These are phyloP conservation scores for Colletotrichum sp. DNA, from an alignment of 2,329 filamentous ascomycete genomes.

Conservation along the genomic window DNA sequence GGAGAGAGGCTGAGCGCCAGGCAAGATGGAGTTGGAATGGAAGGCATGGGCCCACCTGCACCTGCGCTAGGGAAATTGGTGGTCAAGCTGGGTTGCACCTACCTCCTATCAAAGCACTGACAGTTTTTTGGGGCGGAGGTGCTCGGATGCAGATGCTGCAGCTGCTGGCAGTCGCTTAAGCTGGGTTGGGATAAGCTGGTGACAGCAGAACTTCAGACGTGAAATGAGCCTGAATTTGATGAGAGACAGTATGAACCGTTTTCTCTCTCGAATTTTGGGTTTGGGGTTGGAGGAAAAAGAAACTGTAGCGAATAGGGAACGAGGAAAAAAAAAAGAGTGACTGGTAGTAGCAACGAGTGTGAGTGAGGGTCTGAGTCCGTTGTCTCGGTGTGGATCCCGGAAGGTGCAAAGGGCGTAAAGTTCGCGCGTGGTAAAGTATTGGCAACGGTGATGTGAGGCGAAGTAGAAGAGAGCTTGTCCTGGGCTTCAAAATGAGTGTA, in stretches of 20 bases:
- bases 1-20: conserved; percentile 19
- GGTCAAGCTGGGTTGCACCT: conserved; percentile 10
- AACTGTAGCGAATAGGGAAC: background rate
- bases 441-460: background rate
- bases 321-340: background rate
- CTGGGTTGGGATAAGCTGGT: background rate
- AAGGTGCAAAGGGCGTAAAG: background rate
- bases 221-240: background rate
- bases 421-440: background rate
- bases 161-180: background rate
- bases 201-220: background rate
- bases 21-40: conserved; percentile 17
- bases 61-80: conserved; percentile 20
- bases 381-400: background rate
- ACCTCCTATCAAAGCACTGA: conserved; percentile 20
- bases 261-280: background rate
- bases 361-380: background rate
- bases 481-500: background rate
- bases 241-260: background rate
- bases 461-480: background rate
- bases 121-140: background rate
- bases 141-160: background rate
- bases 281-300: background rate
- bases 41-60: conserved; percentile 11
- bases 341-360: background rate